These are phyloP conservation scores for Lasiodiplodia citricola DNA, from an alignment of 2,329 filamentous ascomycete genomes.

Conservation along the genomic window DNA sequence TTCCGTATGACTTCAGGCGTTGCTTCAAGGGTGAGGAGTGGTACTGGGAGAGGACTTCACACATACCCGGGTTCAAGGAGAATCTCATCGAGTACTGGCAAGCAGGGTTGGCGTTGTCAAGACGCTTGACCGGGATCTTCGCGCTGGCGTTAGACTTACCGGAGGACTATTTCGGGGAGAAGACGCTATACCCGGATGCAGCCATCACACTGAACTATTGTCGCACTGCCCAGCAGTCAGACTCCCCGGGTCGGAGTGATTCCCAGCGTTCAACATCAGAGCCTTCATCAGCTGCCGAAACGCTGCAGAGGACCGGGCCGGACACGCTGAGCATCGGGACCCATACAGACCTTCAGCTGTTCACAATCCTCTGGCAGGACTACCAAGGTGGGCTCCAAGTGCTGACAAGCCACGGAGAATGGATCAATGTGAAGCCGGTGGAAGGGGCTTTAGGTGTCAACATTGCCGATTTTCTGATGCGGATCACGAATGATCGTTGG, in stretches of 20 bases:
- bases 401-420: constrained; percentile 47
- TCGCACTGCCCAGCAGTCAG: constrained; percentile 25
- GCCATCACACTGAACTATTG: constrained; percentile 37
- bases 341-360: constrained; percentile 55
- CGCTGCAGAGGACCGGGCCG: constrained; percentile 41
- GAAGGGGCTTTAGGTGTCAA: constrained; percentile 48
- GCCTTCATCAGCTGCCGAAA: constrained; percentile 34
- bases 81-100: constrained; percentile 56
- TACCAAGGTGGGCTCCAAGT: constrained; percentile 41
- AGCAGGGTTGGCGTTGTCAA: constrained; percentile 56
- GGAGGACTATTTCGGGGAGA: constrained; percentile 61
- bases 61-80: constrained; percentile 56
- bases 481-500: constrained; percentile 49
- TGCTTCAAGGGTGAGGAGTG: constrained; percentile 52
- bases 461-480: constrained; percentile 48
- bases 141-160: constrained; percentile 60
- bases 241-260: constrained; percentile 35
- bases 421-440: constrained; percentile 46
- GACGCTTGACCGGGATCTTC: constrained; percentile 59
- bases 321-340: constrained; percentile 40
- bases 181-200: constrained; percentile 57
- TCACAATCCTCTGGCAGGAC: constrained; percentile 57
- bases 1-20: constrained; percentile 31
- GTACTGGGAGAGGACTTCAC: constrained; percentile 58
- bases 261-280: constrained; percentile 42